Conservation (phyloP, 139 green algal species). For the Mesostigma viride region DNA sequence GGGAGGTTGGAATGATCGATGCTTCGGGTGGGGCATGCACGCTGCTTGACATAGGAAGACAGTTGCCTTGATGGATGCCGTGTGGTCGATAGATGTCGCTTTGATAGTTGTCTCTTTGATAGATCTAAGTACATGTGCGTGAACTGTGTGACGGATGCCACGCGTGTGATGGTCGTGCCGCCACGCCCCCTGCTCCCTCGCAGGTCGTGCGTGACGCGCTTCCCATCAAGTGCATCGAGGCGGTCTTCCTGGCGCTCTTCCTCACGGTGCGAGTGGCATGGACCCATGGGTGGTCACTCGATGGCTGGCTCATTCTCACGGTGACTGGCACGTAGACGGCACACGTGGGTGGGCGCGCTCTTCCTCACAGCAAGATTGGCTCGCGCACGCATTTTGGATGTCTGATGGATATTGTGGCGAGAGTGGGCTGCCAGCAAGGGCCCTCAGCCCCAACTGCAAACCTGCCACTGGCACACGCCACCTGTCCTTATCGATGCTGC, state of each 20-base stretch:
- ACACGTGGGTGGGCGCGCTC: no score
- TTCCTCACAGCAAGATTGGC: no score
- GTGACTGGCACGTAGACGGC: no score
- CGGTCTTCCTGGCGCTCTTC: constrained; percentile 27
- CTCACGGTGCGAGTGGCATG: constrained; percentile 15
- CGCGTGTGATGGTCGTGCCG: background rate
- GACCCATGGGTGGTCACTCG: no score
- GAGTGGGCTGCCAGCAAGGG: no score
- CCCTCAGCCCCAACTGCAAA: no score
- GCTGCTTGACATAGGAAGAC: background rate
- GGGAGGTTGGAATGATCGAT: background rate
- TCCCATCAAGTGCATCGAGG: constrained; percentile 33
- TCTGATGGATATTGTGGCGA: no score
- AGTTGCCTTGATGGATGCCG: background rate
- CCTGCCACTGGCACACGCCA: no score
- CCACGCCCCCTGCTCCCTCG: background rate
- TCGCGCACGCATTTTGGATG: no score
- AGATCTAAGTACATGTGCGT: background rate
- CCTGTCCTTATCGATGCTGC: no score
- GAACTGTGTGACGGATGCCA: background rate
- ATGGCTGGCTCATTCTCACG: no score
- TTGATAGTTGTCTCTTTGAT: background rate
- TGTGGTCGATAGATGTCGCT: background rate
- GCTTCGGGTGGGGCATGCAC: background rate
- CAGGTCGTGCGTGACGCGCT: constrained; percentile 14